Evolutionary conservation across 768 basidiomycete species (phyloP).

Genomic region (Lactarius akahatsu): DNA sequence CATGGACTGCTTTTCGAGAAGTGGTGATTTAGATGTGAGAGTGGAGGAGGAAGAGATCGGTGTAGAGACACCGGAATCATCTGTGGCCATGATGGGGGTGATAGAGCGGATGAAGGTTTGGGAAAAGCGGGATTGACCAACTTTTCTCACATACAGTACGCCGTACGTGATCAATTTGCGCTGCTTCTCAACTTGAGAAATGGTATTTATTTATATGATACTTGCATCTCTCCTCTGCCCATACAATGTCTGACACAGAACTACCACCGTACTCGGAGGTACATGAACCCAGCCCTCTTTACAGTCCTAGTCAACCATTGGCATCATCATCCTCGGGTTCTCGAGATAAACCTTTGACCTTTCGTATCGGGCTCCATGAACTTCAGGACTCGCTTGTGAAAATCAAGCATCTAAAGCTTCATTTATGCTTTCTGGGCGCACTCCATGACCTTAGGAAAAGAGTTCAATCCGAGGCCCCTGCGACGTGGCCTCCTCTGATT

Average conservation of each 20-base stretch:
- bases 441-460: slow-evolving; percentile 17
- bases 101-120: not conserved
- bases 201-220: not conserved
- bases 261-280: slow-evolving; percentile 20
- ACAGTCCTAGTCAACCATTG: not conserved
- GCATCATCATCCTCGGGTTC: slow-evolving; percentile 19
- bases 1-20: slow-evolving; percentile 31
- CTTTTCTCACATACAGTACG: not conserved
- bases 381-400: slow-evolving; percentile 16
- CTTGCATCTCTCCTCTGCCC: not conserved
- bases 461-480: slow-evolving; percentile 8
- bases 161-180: not conserved
- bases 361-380: slow-evolving; percentile 19
- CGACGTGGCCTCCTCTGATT: slow-evolving; percentile 11
- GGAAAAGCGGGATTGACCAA: not conserved
- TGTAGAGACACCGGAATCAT: slow-evolving; percentile 33
- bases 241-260: slow-evolving; percentile 6
- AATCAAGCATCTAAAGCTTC: slow-evolving; percentile 13
- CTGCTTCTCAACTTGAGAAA: not conserved
- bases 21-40: slow-evolving; percentile 37
- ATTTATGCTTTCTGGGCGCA: slow-evolving; percentile 17
- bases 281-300: not conserved
- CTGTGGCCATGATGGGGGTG: slow-evolving; percentile 31
- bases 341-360: not conserved
- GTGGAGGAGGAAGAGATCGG: slow-evolving; percentile 38